Conservation (phyloP, 108 stramenopile genomes). For the Poteriospumella lacustris region DNA sequence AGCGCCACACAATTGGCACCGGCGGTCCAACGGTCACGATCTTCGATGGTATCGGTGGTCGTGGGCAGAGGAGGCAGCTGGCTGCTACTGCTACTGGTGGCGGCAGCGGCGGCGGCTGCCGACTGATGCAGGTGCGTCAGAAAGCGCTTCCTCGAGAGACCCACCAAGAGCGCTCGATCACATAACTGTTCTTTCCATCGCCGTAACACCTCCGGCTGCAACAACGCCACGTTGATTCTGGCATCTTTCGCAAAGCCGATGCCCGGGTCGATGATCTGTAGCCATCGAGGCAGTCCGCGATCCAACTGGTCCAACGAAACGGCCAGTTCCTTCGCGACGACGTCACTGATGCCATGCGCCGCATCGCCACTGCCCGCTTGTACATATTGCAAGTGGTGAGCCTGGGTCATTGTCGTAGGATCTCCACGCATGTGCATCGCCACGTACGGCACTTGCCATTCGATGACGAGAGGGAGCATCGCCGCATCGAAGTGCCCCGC, state of each 20-base stretch:
- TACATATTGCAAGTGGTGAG: constrained; percentile 61
- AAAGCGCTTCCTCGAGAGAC: constrained; percentile 88
- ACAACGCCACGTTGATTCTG: constrained; percentile 66
- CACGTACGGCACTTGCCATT: constrained; percentile 70
- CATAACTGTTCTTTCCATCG: constrained; percentile 39
- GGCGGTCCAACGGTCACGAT: constrained; percentile 74
- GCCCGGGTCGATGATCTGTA: constrained; percentile 81
- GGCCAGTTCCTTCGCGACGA: constrained; percentile 68
- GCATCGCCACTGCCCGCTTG: no score
- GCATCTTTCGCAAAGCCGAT: constrained; percentile 89
- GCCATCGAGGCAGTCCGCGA: constrained; percentile 75
- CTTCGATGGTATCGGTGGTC: not conserved
- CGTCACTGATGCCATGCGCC: no score
- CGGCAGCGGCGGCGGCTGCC: no score
- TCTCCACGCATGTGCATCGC: constrained; percentile 93
- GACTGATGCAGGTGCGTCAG: no score
- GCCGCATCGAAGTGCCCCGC: constrained; percentile 75
- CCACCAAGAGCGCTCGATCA: constrained; percentile 68
- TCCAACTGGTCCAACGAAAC: constrained; percentile 56
- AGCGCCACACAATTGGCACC: constrained; percentile 65
- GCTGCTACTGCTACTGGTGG: constrained; percentile 40
- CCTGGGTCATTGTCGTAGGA: constrained; percentile 76
- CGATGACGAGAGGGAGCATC: constrained; percentile 75
- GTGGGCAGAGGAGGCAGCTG: not conserved
- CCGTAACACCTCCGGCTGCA: constrained; percentile 52